Percentiles rank a stretch among this genome's conserved stretches.
Evolutionary conservation across 2,329 filamentous ascomycete genomes (phyloP).

Genomic region (Alternaria alternata): DNA sequence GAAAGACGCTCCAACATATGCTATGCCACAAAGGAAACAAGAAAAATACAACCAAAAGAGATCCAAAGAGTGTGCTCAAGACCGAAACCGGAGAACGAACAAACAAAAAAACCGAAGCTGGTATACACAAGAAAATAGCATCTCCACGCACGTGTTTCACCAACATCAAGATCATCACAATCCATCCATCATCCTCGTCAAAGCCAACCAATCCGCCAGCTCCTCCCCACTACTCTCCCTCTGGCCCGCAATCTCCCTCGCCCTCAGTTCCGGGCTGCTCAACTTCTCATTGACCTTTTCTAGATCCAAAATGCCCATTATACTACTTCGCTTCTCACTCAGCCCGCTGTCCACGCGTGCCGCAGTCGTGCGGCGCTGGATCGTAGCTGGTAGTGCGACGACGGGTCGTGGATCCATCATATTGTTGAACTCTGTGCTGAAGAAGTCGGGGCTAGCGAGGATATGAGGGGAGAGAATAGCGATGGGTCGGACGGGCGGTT

Average conservation of each 20-base stretch:
- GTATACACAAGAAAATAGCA: constrained; percentile 4
- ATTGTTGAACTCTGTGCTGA: constrained; percentile 2
- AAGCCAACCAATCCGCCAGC: constrained; percentile 24
- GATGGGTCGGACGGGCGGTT: constrained; percentile 1
- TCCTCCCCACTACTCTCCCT: constrained; percentile 15
- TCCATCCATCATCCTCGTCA: constrained; percentile 25
- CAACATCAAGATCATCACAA: constrained; percentile 1
- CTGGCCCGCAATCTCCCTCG: background rate
- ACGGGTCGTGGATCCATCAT: background rate
- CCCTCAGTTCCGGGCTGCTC: background rate
- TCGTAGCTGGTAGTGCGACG: background rate
- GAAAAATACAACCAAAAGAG: background rate
- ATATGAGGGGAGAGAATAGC: constrained; percentile 1
- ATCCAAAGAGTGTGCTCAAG: background rate
- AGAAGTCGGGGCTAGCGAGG: constrained; percentile 12
- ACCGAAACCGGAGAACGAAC: background rate
- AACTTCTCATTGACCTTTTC: constrained; percentile 7
- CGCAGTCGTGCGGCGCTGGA: constrained; percentile 4
- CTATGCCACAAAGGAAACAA: background rate
- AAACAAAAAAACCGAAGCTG: background rate
- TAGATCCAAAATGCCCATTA: constrained; percentile 18
- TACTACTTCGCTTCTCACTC: constrained; percentile 13
- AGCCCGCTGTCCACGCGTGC: constrained; percentile 14
- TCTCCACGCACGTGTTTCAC: background rate
- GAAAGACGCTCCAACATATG: background rate